Evolutionary conservation across 2,329 filamentous ascomycete species (phyloP).

Genomic region (Arthrobotrys sphaeroides): DNA sequence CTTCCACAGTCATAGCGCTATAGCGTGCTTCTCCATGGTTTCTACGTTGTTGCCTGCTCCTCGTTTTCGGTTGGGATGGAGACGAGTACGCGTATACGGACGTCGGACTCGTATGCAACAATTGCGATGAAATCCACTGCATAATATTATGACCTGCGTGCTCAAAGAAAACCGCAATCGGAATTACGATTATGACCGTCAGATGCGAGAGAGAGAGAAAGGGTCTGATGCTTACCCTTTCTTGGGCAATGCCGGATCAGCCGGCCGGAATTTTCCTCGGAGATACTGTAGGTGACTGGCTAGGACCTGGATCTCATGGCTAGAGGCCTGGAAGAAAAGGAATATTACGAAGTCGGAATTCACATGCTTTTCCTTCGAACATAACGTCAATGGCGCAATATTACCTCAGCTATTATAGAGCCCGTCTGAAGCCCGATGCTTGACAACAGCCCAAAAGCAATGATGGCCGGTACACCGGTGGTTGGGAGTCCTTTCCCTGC

Average conservation of each 20-base stretch:
- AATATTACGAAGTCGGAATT: slow-evolving; percentile 7
- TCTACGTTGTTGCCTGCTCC: background rate
- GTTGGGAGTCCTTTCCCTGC: background rate
- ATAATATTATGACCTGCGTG: background rate
- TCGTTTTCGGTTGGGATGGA: background rate
- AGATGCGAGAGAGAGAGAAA: background rate
- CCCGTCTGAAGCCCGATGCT: background rate
- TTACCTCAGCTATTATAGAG: slow-evolving; percentile 14
- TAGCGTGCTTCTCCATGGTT: background rate
- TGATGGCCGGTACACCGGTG: background rate
- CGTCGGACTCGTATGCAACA: background rate
- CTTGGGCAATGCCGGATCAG: background rate
- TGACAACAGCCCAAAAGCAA: background rate
- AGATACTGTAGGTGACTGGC: background rate
- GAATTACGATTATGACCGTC: background rate
- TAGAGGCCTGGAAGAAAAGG: background rate
- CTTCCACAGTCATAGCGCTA: too few relatives aligned
- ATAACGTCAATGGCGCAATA: slow-evolving; percentile 8
- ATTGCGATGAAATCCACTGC: background rate
- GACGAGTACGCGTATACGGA: too few relatives aligned
- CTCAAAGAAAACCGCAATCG: background rate
- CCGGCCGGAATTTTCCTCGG: background rate
- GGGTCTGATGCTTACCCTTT: background rate
- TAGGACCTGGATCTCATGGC: background rate
- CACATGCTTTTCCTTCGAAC: background rate